Evolutionary conservation across 2,329 filamentous ascomycete species (phyloP).

Genomic region (Ceratocystis colombiana): DNA sequence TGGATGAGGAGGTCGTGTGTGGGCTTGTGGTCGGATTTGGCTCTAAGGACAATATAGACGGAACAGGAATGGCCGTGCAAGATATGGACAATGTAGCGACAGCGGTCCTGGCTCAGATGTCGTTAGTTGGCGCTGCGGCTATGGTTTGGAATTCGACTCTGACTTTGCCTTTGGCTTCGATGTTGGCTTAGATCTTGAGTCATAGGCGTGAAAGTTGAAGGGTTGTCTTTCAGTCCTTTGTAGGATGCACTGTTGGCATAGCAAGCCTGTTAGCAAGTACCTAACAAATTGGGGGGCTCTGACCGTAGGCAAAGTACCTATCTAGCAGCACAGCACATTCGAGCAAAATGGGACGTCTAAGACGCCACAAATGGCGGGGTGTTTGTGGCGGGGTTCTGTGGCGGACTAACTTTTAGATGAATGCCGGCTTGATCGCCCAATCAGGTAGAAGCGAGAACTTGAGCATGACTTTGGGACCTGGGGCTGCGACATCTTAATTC

Average conservation of each 20-base stretch:
- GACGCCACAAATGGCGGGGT: conserved; percentile 26
- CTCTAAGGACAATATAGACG: background rate
- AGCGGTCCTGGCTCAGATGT: conserved; percentile 15
- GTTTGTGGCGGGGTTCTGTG: conserved; percentile 21
- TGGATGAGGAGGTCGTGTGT: background rate
- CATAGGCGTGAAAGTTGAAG: conserved; percentile 17
- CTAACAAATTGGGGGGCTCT: background rate
- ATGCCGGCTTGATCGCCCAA: background rate
- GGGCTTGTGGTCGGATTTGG: background rate
- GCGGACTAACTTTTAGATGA: background rate
- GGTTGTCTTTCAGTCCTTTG: conserved; percentile 11
- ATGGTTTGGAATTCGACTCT: background rate
- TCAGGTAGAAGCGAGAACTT: background rate
- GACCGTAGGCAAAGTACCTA: conserved; percentile 11
- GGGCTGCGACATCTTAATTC: no score
- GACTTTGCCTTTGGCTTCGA: conserved; percentile 6
- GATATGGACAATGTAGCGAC: background rate
- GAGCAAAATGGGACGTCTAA: background rate
- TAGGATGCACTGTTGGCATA: background rate
- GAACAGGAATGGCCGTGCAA: background rate
- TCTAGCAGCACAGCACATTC: conserved; percentile 9
- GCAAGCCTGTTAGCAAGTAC: conserved; percentile 13
- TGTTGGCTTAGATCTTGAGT: conserved; percentile 17
- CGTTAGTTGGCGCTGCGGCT: background rate
- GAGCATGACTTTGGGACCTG: background rate